Conservation (phyloP, 257 asterid genomes). For the Salvia miltiorrhiza region DNA sequence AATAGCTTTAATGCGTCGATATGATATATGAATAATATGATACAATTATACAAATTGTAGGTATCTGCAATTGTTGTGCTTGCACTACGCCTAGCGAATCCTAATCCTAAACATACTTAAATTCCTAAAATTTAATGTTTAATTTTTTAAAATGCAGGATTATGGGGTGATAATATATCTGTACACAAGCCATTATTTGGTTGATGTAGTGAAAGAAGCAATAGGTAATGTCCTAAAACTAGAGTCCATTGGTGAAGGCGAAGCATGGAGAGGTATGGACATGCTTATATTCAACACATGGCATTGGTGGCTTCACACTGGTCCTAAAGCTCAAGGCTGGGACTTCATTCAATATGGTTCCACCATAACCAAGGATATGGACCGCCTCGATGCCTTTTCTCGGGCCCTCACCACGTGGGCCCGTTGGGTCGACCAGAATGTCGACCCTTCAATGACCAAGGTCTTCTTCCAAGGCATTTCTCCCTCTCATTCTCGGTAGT, state of each 20-base stretch:
- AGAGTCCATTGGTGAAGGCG: slow-evolving; percentile 47
- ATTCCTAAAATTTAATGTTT: too few species aligned
- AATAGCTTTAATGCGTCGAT: too few species aligned
- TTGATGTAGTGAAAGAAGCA: slow-evolving; percentile 34
- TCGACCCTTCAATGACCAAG: slow-evolving; percentile 39
- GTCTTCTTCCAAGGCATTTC: slow-evolving; percentile 66
- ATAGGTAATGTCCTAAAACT: slow-evolving; percentile 45
- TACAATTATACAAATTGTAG: too few species aligned
- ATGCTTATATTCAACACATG: slow-evolving; percentile 61
- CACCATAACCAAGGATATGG: slow-evolving; percentile 42
- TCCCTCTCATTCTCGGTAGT: slow-evolving; percentile 46
- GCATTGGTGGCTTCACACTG: slow-evolving; percentile 70
- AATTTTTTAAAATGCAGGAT: slow-evolving; percentile 17
- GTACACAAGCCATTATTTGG: slow-evolving; percentile 38
- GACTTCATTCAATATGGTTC: slow-evolving; percentile 47
- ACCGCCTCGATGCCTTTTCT: slow-evolving; percentile 44
- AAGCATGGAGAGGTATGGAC: slow-evolving; percentile 59
- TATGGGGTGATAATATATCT: slow-evolving; percentile 26
- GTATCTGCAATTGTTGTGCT: too few species aligned
- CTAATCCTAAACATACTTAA: too few species aligned
- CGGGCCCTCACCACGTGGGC: slow-evolving; percentile 60
- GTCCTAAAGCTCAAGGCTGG: slow-evolving; percentile 45
- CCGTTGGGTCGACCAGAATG: slow-evolving; percentile 47
- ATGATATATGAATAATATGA: too few species aligned
- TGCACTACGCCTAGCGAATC: too few species aligned